Evolutionary conservation across 2,329 filamentous ascomycete genomes (phyloP).

Genomic region (Camptophora hylomeconis): DNA sequence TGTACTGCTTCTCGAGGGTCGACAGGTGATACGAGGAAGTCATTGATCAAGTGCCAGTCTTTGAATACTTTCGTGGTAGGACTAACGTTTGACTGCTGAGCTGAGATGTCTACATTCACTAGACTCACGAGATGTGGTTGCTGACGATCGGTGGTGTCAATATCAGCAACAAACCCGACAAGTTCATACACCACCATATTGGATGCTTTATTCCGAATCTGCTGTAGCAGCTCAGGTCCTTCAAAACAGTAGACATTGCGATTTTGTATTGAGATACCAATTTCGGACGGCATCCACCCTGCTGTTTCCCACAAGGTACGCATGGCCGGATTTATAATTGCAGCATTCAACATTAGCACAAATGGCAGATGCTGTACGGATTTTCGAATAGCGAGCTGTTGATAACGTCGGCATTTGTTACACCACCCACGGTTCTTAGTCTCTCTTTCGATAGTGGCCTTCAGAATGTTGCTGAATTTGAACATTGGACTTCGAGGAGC

Average conservation of each 20-base stretch:
- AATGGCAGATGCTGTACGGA: constrained; percentile 69
- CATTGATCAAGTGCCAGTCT: constrained; percentile 88
- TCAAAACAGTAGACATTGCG: constrained; percentile 94
- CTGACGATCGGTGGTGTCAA: constrained; percentile 72
- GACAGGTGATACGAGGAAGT: constrained; percentile 78
- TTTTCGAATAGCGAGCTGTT: constrained; percentile 73
- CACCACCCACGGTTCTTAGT: constrained; percentile 89
- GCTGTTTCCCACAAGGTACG: constrained; percentile 70
- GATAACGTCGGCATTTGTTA: constrained; percentile 77
- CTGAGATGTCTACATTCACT: constrained; percentile 56
- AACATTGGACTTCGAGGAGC: constrained; percentile 34
- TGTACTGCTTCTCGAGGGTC: constrained; percentile 71
- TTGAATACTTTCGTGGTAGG: constrained; percentile 43
- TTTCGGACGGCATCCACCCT: constrained; percentile 85
- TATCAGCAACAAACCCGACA: constrained; percentile 78
- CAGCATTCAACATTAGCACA: constrained; percentile 77
- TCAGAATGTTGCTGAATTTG: constrained; percentile 79
- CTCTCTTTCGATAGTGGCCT: constrained; percentile 80
- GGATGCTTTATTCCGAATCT: constrained; percentile 65
- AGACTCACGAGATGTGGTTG: constrained; percentile 85
- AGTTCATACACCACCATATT: constrained; percentile 83
- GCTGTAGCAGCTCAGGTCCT: constrained; percentile 72
- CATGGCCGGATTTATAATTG: constrained; percentile 58
- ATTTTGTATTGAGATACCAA: constrained; percentile 79
- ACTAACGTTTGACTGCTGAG: constrained; percentile 47